These are phyloP conservation scores for Phaeodactylum tricornutum DNA, from an alignment of 108 stramenopile genomes.

Conservation along the genomic window DNA sequence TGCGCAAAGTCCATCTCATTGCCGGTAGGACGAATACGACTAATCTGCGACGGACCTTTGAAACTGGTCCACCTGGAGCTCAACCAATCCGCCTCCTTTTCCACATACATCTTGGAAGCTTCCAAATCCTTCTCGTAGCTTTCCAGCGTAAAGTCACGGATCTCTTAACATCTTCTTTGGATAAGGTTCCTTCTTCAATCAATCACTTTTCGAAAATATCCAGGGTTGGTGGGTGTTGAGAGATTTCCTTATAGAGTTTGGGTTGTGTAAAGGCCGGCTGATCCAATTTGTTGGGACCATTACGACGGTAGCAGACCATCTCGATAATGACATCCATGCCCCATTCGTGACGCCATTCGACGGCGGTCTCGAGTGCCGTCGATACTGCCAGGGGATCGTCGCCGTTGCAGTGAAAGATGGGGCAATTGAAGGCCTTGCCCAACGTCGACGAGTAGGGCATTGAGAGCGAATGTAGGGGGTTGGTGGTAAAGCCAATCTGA, in stretches of 20 bases:
- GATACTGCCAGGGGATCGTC: slow-evolving; percentile 97
- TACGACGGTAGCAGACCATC: slow-evolving; percentile 96
- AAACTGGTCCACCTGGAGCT: slow-evolving; percentile 90
- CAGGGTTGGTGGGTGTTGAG: slow-evolving; percentile 79
- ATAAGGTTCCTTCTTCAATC: slow-evolving; percentile 71
- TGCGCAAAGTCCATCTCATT: slow-evolving; percentile 78
- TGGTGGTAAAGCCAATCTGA: slow-evolving; percentile 99
- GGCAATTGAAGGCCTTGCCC: slow-evolving; percentile 95
- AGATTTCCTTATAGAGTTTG: slow-evolving; percentile 85
- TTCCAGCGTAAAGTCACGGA: slow-evolving; percentile 67
- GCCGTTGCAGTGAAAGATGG: slow-evolving; percentile 99
- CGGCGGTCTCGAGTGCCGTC: slow-evolving; percentile 93
- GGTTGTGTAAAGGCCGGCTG: slow-evolving; percentile 99
- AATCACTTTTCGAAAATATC: slow-evolving; percentile 77
- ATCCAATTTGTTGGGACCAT: slow-evolving; percentile 99
- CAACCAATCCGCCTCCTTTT: slow-evolving; percentile 86
- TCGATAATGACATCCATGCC: slow-evolving; percentile 96
- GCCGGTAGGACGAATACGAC: slow-evolving; percentile 86
- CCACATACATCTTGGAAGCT: slow-evolving; percentile 80
- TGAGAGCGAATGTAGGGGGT: slow-evolving; percentile 89
- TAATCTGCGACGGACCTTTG: slow-evolving; percentile 84
- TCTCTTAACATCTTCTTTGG: slow-evolving; percentile 76
- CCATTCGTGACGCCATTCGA: slow-evolving; percentile 95
- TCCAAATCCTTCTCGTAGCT: slow-evolving; percentile 87
- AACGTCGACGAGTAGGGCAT: slow-evolving; percentile 96